Conservation (phyloP, 2,329 filamentous ascomycete genomes). For the Trichoderma sp. region DNA sequence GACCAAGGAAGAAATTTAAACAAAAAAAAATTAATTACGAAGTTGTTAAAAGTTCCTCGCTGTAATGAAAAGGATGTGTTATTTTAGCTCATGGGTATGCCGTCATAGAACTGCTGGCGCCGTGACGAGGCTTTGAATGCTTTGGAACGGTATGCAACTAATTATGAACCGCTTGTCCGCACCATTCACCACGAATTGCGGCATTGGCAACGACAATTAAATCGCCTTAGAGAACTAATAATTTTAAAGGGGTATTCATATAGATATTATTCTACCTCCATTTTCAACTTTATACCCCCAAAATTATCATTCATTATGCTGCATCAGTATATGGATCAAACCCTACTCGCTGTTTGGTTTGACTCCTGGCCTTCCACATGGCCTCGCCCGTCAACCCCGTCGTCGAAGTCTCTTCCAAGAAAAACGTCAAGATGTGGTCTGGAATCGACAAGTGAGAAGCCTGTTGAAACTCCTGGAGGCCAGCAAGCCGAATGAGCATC, state of each 20-base stretch:
- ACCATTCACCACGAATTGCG: not conserved
- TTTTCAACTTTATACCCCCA: not conserved
- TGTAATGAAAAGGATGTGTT: not conserved
- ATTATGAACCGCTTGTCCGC: not conserved
- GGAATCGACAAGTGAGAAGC: slow-evolving; percentile 85
- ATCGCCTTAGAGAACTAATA: no score
- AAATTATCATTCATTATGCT: not conserved
- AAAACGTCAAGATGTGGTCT: slow-evolving; percentile 87
- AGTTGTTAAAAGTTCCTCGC: not conserved
- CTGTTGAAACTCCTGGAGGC: slow-evolving; percentile 91
- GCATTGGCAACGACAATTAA: not conserved
- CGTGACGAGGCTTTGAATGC: not conserved
- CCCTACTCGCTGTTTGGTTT: slow-evolving; percentile 55
- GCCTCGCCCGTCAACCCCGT: slow-evolving; percentile 54
- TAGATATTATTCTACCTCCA: not conserved
- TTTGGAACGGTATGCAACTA: not conserved
- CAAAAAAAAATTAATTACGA: not conserved
- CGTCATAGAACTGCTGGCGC: not conserved
- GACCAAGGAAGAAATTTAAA: no score
- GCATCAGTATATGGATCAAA: slow-evolving; percentile 61
- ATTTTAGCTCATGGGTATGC: not conserved
- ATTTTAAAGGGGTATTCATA: not conserved
- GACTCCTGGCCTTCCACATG: slow-evolving; percentile 49
- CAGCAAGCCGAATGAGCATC: slow-evolving; percentile 82
- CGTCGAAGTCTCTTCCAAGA: slow-evolving; percentile 67